Base-by-base conservation (phyloP, 139 green algal genomes). In the Eudorina sp. region DNA sequence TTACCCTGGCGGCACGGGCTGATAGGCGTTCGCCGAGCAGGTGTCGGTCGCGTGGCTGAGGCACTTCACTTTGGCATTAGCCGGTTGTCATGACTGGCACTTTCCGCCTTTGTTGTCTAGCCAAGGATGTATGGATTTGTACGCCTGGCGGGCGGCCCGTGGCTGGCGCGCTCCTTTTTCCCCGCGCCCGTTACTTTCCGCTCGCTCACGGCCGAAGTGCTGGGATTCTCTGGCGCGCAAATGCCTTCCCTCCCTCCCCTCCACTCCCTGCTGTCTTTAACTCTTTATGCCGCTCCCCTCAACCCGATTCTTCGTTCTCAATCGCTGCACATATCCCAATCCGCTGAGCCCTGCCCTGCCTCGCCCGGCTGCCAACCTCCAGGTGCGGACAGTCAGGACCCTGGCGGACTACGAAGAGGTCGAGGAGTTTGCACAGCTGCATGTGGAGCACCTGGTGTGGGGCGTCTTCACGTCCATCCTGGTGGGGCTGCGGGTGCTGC, bases 401-500 rank as follows among this genome's bases (percentile, higher is more conserved):
- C 34, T 83, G 21, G 31, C 34, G 14, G 13, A 83, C 53, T 83
- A 62, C 48, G 51, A 69, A 34, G 75, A 31, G 13, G 0, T 53
- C 21, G 14, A 11, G n/a, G 19, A 14, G 1, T 48, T 51, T 34
- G 75, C 75, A 8, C 31, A 83, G 4, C 13, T 48, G 34, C 48
- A 53, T 0, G 23, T 69, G 31, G 48, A 36, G 0, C 75, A 83
- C 75, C 14, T 83, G 51, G 75, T 83, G 48, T 83, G 75, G 75
- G 75, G 75, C 75, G 69, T 51, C 75, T 83, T 83, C 34, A 46
- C 48, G 3, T 14, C 75, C 31, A 19, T 51, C 8, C 51, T 83
- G 25, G 36, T 83, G 11, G 75, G 75, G 19, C 51, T 83, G 34
- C 46, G 51, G 41, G 36, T 83, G 31, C 31, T 83, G 75, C 51